Percentiles rank a stretch among this genome's conserved stretches.
Conservation (phyloP, 1,139 yeast species). For the Candida sanyaensis region DNA sequence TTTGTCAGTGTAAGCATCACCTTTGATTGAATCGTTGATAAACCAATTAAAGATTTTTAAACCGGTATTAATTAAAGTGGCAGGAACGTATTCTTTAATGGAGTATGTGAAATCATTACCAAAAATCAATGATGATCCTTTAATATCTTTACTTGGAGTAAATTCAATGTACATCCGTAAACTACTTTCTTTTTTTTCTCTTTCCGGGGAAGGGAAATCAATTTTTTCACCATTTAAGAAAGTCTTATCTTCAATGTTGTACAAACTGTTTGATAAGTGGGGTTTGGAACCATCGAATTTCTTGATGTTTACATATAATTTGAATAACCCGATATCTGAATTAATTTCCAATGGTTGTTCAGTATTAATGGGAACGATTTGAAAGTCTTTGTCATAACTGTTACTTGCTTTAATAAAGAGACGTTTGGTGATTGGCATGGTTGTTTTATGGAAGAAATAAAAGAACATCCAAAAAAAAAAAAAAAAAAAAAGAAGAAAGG, state of each 20-base stretch:
- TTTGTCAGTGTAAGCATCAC: constrained; percentile 60
- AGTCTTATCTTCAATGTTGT: constrained; percentile 29
- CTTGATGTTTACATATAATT: constrained; percentile 40
- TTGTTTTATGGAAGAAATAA: background rate
- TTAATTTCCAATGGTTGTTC: constrained; percentile 34
- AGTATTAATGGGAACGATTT: constrained; percentile 48
- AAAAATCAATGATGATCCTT: constrained; percentile 56
- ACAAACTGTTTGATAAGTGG: constrained; percentile 37
- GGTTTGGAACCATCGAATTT: constrained; percentile 48
- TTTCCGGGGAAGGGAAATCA: constrained; percentile 12
- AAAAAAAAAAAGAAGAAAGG: background rate
- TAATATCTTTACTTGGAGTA: constrained; percentile 41
- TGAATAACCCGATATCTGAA: constrained; percentile 41
- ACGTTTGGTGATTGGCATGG: constrained; percentile 28
- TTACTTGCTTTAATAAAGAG: constrained; percentile 38
- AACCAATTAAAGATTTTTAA: constrained; percentile 58
- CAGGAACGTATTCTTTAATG: constrained; percentile 60
- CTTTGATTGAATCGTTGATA: constrained; percentile 65
- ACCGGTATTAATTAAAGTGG: constrained; percentile 43
- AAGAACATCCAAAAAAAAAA: background rate
- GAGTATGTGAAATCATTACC: constrained; percentile 72
- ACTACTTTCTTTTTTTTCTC: constrained; percentile 23
- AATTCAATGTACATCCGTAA: constrained; percentile 38
- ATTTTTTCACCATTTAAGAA: constrained; percentile 28
- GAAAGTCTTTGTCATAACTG: constrained; percentile 25